Evolutionary conservation across 2,329 filamentous ascomycete genomes (phyloP).

Genomic region (Colletotrichum lupini): DNA sequence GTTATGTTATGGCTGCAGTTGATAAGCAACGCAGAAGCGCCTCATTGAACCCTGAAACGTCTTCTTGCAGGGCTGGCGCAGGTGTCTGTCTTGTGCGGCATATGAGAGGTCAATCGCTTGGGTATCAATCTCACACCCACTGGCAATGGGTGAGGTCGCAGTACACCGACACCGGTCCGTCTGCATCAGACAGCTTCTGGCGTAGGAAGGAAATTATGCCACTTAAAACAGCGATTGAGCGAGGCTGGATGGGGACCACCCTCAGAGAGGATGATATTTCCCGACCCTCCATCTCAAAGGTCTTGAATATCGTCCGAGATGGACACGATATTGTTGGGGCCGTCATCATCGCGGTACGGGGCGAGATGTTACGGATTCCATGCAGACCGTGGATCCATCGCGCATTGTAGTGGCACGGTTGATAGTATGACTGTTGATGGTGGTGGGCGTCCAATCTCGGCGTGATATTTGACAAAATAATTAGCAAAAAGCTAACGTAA

Average conservation of each 20-base stretch:
- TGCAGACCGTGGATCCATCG: neutral
- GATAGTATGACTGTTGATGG: neutral
- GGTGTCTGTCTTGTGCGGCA: neutral
- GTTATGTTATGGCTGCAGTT: neutral
- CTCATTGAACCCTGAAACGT: slow-evolving; percentile 21
- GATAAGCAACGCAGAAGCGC: slow-evolving; percentile 7
- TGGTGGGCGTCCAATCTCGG: neutral
- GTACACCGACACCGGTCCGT: neutral
- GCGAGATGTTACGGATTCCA: neutral
- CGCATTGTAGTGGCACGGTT: neutral
- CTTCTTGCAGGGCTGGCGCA: neutral
- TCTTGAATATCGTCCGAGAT: neutral
- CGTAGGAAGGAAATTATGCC: neutral
- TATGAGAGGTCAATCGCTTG: slow-evolving; percentile 4
- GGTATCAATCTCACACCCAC: slow-evolving; percentile 27
- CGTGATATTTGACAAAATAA: neutral
- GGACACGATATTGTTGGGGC: slow-evolving; percentile 3
- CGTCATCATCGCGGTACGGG: neutral
- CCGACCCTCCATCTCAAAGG: slow-evolving; percentile 26
- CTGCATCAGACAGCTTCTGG: slow-evolving; percentile 12
- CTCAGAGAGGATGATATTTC: slow-evolving; percentile 14
- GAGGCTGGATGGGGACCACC: neutral
- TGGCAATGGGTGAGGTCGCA: neutral
- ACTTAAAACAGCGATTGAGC: neutral
- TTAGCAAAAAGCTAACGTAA: slow-evolving; percentile 2